Evolutionary conservation across 1,284 basidiomycete genomes (phyloP).

Genomic region (Rhizoctonia solani): DNA sequence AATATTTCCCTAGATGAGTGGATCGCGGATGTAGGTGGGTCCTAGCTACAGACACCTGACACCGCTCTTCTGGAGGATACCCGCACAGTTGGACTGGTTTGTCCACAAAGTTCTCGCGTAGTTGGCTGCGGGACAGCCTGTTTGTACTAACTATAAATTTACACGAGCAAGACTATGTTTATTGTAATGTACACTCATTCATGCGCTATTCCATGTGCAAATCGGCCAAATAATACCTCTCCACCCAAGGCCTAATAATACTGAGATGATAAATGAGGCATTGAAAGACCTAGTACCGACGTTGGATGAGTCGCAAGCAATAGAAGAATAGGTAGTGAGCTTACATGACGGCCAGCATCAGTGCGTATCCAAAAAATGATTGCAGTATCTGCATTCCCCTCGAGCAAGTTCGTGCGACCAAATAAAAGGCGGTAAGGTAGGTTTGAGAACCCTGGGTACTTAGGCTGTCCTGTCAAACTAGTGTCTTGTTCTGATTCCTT

Average conservation of each 20-base stretch:
- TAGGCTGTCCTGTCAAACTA: neutral
- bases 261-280: constrained; percentile 66
- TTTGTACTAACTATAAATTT: neutral
- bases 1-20: constrained; percentile 7
- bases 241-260: constrained; percentile 67
- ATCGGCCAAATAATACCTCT: constrained; percentile 63
- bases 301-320: neutral
- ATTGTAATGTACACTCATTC: neutral
- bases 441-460: constrained; percentile 5
- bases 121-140: neutral
- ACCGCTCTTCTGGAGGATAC: neutral
- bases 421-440: constrained; percentile 56
- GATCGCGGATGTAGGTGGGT: neutral
- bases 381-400: constrained; percentile 63
- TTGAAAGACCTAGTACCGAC: constrained; percentile 68
- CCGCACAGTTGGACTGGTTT: neutral
- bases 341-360: constrained; percentile 77
- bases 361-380: constrained; percentile 57
- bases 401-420: constrained; percentile 63
- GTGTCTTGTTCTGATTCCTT: constrained; percentile 16
- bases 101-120: neutral
- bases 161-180: neutral
- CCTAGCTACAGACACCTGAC: constrained; percentile 20
- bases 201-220: constrained; percentile 32
- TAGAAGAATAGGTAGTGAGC: constrained; percentile 41